phyloP scores from a whole-genome alignment of 164 flowering plant species.

The Hamamelis virginiana region DNA sequence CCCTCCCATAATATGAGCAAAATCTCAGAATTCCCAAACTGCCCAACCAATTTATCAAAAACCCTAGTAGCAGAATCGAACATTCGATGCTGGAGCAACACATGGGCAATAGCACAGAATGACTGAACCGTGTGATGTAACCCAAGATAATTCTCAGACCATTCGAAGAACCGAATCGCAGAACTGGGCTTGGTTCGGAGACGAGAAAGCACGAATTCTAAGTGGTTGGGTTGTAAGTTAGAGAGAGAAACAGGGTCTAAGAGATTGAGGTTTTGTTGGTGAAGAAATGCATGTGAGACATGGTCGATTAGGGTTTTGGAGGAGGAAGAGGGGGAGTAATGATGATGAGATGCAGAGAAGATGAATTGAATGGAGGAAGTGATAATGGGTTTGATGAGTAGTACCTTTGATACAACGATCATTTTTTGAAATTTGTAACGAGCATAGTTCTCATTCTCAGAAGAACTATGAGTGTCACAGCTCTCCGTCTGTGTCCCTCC shows the following conservation, averaged over 20 bases:
- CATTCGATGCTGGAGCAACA: conserved; percentile 31
- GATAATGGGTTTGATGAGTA: too few relatives aligned
- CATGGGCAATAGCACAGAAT: conserved; percentile 29
- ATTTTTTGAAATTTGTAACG: too few relatives aligned
- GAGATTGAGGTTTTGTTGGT: conserved; percentile 12
- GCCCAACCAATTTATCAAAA: conserved; percentile 29
- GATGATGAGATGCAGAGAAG: too few relatives aligned
- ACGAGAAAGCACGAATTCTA: conserved; percentile 23
- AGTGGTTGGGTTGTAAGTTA: conserved; percentile 24
- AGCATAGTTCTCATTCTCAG: too few relatives aligned
- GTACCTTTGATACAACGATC: too few relatives aligned
- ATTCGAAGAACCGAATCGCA: conserved; percentile 36
- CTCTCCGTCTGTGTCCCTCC: too few relatives aligned
- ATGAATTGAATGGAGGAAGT: too few relatives aligned
- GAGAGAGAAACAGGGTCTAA: conserved; percentile 15
- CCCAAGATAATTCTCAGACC: conserved; percentile 31
- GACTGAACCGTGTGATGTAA: conserved; percentile 26
- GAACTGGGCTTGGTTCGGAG: conserved; percentile 38
- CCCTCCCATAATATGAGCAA: conserved; percentile 24
- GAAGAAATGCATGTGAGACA: conserved; percentile 20
- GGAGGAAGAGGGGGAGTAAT: neutral
- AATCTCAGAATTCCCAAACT: conserved; percentile 24
- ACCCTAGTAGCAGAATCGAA: conserved; percentile 30
- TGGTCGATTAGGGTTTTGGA: conserved; percentile 19
- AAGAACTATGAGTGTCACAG: too few relatives aligned